Conservation (phyloP, 2,329 filamentous ascomycete genomes). For the Exophiala mesophila region DNA sequence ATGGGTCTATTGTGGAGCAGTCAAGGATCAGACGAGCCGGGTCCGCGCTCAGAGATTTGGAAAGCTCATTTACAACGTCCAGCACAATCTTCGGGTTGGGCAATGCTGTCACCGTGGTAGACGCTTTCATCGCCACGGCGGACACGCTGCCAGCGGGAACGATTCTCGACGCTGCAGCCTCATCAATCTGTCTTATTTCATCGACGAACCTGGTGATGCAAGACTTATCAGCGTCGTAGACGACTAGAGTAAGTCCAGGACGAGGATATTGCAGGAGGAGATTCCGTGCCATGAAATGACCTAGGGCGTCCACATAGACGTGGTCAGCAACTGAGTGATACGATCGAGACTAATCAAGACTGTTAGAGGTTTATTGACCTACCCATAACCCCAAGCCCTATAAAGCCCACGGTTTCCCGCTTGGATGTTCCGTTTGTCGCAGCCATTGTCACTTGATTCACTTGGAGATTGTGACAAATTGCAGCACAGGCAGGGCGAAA, state of each 20-base stretch:
- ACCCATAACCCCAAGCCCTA: slow-evolving; percentile 58
- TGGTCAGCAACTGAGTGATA: background rate
- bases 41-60: slow-evolving; percentile 30
- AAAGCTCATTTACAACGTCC: background rate
- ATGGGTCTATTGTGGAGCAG: slow-evolving; percentile 90
- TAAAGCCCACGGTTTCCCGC: too few species aligned
- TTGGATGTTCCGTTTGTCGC: too few species aligned
- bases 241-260: slow-evolving; percentile 55
- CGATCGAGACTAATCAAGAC: background rate
- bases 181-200: background rate
- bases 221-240: slow-evolving; percentile 43
- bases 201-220: background rate
- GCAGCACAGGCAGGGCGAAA: too few species aligned
- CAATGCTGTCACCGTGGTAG: background rate
- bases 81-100: background rate
- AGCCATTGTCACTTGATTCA: too few species aligned
- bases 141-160: background rate
- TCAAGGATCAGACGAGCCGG: slow-evolving; percentile 80
- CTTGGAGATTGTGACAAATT: too few species aligned
- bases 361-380: slow-evolving; percentile 26
- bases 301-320: slow-evolving; percentile 37
- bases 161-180: background rate
- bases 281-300: slow-evolving; percentile 68
- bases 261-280: slow-evolving; percentile 62
- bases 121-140: background rate